These are phyloP conservation scores for Fusarium multiceps DNA, from an alignment of 2,329 filamentous ascomycete species.

Conservation along the genomic window DNA sequence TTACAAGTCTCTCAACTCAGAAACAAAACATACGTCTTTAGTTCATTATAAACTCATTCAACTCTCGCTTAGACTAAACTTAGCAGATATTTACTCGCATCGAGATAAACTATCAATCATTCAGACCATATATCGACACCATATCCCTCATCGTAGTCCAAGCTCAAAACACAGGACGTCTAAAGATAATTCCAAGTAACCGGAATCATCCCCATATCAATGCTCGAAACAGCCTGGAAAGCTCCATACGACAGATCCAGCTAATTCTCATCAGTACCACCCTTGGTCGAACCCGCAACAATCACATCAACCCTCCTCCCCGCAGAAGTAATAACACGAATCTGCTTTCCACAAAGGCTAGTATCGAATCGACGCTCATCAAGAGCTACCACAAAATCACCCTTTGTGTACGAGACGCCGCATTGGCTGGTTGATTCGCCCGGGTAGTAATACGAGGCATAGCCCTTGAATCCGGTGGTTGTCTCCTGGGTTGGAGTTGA, in stretches of 20 bases:
- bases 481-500: neutral
- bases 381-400: neutral
- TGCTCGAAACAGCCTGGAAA: neutral
- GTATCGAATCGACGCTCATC: neutral
- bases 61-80: no score
- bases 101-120: no score
- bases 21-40: no score
- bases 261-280: neutral
- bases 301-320: neutral
- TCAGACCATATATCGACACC: no score
- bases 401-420: neutral
- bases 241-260: neutral
- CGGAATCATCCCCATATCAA: neutral
- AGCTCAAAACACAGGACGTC: neutral
- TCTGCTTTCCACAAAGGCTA: neutral
- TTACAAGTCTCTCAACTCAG: no score
- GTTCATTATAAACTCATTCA: no score
- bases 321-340: neutral
- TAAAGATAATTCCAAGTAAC: neutral
- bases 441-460: neutral
- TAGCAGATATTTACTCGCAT: no score
- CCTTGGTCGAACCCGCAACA: neutral
- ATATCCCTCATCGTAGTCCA: accelerated
- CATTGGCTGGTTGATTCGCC: neutral
- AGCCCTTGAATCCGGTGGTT: neutral